Percentiles rank a stretch among this genome's conserved stretches.
phyloP scores from a whole-genome alignment of 805 yeast genomes.

The Nakazawaea ambrosiae region DNA sequence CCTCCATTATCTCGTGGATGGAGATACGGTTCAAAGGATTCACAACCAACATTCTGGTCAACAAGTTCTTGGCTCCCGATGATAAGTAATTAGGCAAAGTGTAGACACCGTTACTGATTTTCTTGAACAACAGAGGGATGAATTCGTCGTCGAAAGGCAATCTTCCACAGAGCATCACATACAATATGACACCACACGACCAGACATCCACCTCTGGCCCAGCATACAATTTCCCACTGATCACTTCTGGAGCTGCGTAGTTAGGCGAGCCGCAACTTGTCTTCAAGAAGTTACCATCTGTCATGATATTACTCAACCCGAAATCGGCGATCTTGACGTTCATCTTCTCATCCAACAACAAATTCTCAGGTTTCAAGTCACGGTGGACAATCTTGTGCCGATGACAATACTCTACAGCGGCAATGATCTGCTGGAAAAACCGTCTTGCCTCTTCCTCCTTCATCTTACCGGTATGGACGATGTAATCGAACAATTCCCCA shows the following conservation, averaged over 20 bases:
- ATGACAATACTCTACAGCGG: constrained; percentile 96
- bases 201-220: constrained; percentile 98
- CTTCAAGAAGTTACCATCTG: constrained; percentile 92
- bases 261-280: constrained; percentile 96
- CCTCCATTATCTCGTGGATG: constrained; percentile 85
- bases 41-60: constrained; percentile 88
- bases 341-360: constrained; percentile 79
- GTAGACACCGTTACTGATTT: constrained; percentile 88
- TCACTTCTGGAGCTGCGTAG: constrained; percentile 97
- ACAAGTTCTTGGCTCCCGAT: constrained; percentile 73
- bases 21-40: constrained; percentile 92
- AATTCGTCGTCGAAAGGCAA: constrained; percentile 95
- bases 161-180: constrained; percentile 94
- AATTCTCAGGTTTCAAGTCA: constrained; percentile 93
- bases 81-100: constrained; percentile 83
- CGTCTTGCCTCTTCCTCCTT: constrained; percentile 86
- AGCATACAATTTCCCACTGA: constrained; percentile 88
- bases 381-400: constrained; percentile 94
- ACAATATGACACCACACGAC: constrained; percentile 93
- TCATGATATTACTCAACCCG: constrained; percentile 92
- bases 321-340: constrained; percentile 96
- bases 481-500: constrained; percentile 92
- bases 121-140: constrained; percentile 89
- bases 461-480: constrained; percentile 91
- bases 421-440: constrained; percentile 92